Percentiles rank a stretch among this genome's conserved stretches.
phyloP scores from a whole-genome alignment of 345 rosid genomes.

The Citrus mangshanensis region DNA sequence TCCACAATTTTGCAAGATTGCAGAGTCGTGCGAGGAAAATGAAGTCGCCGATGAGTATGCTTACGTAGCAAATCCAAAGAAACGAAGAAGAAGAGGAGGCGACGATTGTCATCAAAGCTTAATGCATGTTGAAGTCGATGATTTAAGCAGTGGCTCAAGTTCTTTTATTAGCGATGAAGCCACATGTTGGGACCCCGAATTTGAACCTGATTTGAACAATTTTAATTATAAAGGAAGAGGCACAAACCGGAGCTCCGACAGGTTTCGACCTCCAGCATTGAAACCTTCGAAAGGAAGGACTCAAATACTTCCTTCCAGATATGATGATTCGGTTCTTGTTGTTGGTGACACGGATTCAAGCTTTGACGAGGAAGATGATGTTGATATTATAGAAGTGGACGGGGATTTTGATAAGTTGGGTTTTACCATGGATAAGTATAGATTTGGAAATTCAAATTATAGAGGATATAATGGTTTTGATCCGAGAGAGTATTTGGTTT shows the following conservation, averaged over 20 bases:
- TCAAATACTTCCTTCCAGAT: conserved; percentile 53
- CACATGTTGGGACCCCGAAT: conserved; percentile 31
- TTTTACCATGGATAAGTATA: conserved; percentile 22
- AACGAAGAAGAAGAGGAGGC: conserved; percentile 34
- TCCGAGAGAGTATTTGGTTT: conserved; percentile 32
- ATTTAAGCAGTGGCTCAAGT: conserved; percentile 41
- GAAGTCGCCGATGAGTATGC: conserved; percentile 31
- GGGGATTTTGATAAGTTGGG: conserved; percentile 14
- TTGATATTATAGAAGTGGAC: conserved; percentile 15
- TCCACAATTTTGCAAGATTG: conserved; percentile 54
- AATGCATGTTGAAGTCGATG: conserved; percentile 35
- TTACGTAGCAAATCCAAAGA: conserved; percentile 44
- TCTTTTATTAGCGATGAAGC: conserved; percentile 44
- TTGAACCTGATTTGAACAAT: conserved; percentile 27
- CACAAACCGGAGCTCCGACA: conserved; percentile 26
- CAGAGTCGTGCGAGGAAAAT: conserved; percentile 36
- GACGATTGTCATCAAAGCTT: conserved; percentile 26
- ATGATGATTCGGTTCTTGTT: conserved; percentile 44
- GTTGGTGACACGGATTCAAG: conserved; percentile 33
- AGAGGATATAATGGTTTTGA: conserved; percentile 25
- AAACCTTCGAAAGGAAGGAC: conserved; percentile 54
- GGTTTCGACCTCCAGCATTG: conserved; percentile 25
- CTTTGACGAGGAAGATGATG: conserved; percentile 31
- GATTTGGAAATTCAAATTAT: conserved; percentile 33
- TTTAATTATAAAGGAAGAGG: conserved; percentile 14